These are phyloP conservation scores for Cyclotella distinguenda DNA, from an alignment of 108 stramenopile species.

Conservation along the genomic window DNA sequence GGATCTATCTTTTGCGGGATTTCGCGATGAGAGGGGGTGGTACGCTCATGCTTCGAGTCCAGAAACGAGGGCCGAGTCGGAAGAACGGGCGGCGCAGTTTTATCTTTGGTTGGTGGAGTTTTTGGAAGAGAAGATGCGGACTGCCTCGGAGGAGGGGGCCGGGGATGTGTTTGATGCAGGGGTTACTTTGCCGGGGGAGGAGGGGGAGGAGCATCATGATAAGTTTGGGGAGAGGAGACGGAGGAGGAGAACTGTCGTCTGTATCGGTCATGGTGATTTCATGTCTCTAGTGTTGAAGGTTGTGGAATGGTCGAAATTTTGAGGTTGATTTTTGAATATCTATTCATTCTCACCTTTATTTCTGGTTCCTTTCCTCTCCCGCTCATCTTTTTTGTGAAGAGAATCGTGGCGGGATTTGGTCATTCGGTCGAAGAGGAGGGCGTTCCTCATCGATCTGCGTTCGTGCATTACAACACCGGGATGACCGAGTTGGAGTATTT, in stretches of 20 bases:
- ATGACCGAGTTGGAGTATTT: conserved; percentile 81
- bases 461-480: conserved; percentile 78
- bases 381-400: too few species aligned
- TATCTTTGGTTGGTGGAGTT: conserved; percentile 74
- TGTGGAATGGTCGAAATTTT: too few species aligned
- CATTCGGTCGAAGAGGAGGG: conserved; percentile 60
- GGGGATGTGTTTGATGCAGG: conserved; percentile 78
- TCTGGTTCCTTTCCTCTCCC: too few species aligned
- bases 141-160: conserved; percentile 12
- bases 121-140: conserved; percentile 57
- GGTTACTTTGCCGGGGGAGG: conserved; percentile 61
- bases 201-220: conserved; percentile 62
- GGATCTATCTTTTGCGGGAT: conserved; percentile 49
- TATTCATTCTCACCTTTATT: too few species aligned
- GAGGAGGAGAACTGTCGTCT: conserved; percentile 55
- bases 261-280: conserved; percentile 78
- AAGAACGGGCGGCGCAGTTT: conserved; percentile 66
- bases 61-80: conserved; percentile 65
- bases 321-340: too few species aligned
- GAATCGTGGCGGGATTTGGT: conserved; percentile 73
- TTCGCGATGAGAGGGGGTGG: conserved; percentile 62
- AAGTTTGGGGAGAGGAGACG: conserved; percentile 34
- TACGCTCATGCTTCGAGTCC: conserved; percentile 60
- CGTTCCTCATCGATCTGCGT: conserved; percentile 65
- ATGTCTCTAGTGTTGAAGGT: conserved; percentile 72